Evolutionary conservation across 768 basidiomycete genomes (phyloP), one percentile per base, ranked within the genome.

Genomic region (Collybia mongolica): DNA sequence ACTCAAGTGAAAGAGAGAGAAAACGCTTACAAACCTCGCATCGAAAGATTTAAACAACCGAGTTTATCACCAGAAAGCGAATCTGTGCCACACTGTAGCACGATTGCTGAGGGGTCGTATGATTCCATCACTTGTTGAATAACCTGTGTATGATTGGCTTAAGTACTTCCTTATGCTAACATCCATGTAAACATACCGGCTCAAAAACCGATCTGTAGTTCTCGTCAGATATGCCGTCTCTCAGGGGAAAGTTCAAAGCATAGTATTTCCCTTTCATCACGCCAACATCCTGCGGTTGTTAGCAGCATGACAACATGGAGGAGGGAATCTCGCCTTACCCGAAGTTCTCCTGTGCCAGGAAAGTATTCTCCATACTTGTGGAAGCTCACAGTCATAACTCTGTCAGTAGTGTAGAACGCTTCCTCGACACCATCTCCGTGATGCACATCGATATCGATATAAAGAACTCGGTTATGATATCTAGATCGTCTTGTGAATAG

Each of bases 301-400:
- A 56, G 46, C 39, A 42, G 28, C 45, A 24, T 44, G 45, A 51
- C 15, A 9, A 11, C 28, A 7, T n/a, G 28, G 26, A 22, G 40
- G 26, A 46, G 39, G 46, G 40, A 49, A 41, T 50, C 46, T 17
- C 23, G 26, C 64, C 84, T 57, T 62, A 92, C 92, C 57, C 95
- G 80, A 36, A 97, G 75, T 68, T 97, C 95, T n/a, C 97, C 97
- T 5, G 97, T 99, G 37, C 97, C 97, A 22, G 97, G 97, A 69
- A 99, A 99, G 69, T 90, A 99, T 68, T 99, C 97, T 28, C 97
- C 97, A 56, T 98, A 99, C 68, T 98, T 98, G 66, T 99, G 97
- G 70, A 98, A 97, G 59, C 91, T 94, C 62, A 86, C 86, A 0
- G 96, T 98, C 97, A 98, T 98, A 49, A 99, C 97, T 39, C 97